Evolutionary conservation across 805 yeast species (phyloP), one percentile per base, ranked within the genome.

Genomic region (Ogataea saltuana): DNA sequence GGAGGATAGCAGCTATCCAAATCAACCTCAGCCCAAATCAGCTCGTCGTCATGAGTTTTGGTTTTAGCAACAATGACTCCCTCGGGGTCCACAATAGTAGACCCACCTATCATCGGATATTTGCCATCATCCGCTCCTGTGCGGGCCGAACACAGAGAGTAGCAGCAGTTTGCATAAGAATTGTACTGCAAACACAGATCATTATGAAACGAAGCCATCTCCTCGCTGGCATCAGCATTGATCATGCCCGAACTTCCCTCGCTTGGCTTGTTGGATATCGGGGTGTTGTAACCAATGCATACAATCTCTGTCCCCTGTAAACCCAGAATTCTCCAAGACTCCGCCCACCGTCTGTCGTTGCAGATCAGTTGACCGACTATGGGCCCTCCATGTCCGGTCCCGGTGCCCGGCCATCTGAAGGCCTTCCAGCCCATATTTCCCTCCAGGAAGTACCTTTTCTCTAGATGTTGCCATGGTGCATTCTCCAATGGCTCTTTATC

Each of bases 331-430:
- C 70, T 58, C 70, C 70, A 66, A 9, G 69, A 63, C 43, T 66
- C 70, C 4, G 69, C 67, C 70, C 70, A 66, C 45, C 69, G 59
- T 48, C 70, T 56, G 46, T 65, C 70, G 39, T 65, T 65, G 53
- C 70, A 65, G 20, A 66, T 67, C 43, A 67, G 48, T 57, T 64
- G 65, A 23, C 71, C 70, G 20, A 61, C 48, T 22, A 64, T 64
- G 16, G 65, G 61, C 37, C 65, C 69, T 13, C 52, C 52, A 13
- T 45, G 30, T 6, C 52, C 52, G 9, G 65, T 59, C 56, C 66
- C 62, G 6, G 64, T 63, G n/a, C 65, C 66, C 19, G 64, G 49
- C 21, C 67, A 50, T 40, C 61, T 54, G 42, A 63, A 59, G 21
- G 70, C 71, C 27, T 57, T 51, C 59, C 65, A 67, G n/a, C 68